Conservation (phyloP, 192 early-diverging fungal species). For the Umbelopsis ramanniana region DNA sequence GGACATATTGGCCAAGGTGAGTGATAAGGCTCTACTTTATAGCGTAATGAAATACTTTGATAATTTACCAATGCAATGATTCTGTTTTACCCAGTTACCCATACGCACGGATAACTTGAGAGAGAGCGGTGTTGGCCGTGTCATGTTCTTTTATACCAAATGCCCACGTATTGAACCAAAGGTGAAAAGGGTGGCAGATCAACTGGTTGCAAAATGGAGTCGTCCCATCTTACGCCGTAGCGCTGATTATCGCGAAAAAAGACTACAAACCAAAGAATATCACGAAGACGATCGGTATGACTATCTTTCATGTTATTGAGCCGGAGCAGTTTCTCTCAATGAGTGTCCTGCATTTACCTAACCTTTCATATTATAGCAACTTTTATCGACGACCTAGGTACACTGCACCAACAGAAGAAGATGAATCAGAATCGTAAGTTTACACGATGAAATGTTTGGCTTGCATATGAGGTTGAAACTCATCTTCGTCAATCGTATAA, state of each 20-base stretch:
- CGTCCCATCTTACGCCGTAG: constrained; percentile 83
- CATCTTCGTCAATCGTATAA: background rate
- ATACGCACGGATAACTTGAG: constrained; percentile 78
- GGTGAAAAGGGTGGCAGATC: constrained; percentile 74
- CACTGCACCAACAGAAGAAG: constrained; percentile 23
- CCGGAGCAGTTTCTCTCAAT: background rate
- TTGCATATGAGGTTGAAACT: too few species aligned
- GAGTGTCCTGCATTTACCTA: too few species aligned
- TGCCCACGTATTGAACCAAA: constrained; percentile 73
- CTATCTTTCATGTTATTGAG: background rate
- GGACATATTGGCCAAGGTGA: constrained; percentile 68
- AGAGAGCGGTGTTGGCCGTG: constrained; percentile 81
- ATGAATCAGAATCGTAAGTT: constrained; percentile 30
- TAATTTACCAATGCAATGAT: background rate
- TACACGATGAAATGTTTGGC: background rate
- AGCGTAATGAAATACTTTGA: background rate
- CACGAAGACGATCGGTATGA: constrained; percentile 41
- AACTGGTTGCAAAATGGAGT: constrained; percentile 85
- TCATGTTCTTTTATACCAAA: constrained; percentile 90
- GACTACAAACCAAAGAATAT: constrained; percentile 33
- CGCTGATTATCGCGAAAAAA: constrained; percentile 68
- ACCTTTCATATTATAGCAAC: background rate
- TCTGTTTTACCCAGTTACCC: constrained; percentile 48
- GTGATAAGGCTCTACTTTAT: constrained; percentile 8
- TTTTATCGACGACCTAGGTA: constrained; percentile 32